Evolutionary conservation across 768 basidiomycete species (phyloP), one percentile per base, ranked within the genome.

Genomic region (Roridomyces roridus): DNA sequence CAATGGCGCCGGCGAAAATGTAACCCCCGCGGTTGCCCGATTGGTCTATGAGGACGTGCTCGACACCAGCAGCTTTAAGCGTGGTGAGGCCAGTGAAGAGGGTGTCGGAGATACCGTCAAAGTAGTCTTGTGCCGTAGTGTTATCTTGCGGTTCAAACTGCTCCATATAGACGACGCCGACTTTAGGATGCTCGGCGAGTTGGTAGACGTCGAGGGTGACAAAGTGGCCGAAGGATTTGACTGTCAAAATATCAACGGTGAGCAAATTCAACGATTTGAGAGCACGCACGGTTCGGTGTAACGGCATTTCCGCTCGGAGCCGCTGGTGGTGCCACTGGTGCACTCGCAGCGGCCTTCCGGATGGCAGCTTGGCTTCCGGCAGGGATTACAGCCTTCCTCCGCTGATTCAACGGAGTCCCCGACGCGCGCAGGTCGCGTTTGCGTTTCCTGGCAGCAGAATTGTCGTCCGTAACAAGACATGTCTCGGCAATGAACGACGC

Each of bases 171-270:
- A 63, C 58, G 18, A 63, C 62, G 3, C 62, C 62, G 34, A 63
- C 62, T 48, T 63, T 59, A 5, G 62, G 62, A 35, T 63, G 58
- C 18, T 63, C 43, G 2, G 36, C 48, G 15, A 63, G 58, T 46
- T 63, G 62, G 46, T 63, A 63, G 35, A 63, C 56, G 31, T 63
- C 62, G n/a, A 63, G 58, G 18, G 62, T 63, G n/a, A 63, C 49
- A 42, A 63, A 63, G 24, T 63, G 62, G 17, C 57, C 62, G 46
- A 63, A 55, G 1, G 58, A 60, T 11, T 25, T 63, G 25, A 63
- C 62, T 63, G 21, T 36, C n/a, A 2, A 25, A 10, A 20, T 8
- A 18, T 21, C 5, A 34, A 40, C 17, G 40, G 36, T 15, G 10
- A 21, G 6, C 2, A 9, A 14, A n/a, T 15, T 20, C 47, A 21